phyloP scores from a whole-genome alignment of 345 rosid genomes.

The Hevea brasiliensis region DNA sequence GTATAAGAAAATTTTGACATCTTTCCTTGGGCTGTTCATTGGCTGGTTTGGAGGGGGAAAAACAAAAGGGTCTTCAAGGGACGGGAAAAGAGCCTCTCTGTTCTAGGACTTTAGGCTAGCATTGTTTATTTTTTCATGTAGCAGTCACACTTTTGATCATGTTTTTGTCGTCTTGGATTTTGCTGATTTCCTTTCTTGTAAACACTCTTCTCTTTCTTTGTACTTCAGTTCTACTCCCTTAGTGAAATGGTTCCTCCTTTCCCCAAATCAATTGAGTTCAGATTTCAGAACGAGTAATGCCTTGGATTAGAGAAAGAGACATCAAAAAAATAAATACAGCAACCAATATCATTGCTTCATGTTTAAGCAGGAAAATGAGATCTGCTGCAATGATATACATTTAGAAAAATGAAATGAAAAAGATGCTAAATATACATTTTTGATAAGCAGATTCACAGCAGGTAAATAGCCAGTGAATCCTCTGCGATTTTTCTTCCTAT shows the following conservation, averaged over 20 bases:
- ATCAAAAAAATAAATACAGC: neutral
- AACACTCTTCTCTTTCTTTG: too few relatives aligned
- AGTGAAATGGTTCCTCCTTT: neutral
- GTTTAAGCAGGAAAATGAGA: neutral
- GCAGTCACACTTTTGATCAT: neutral
- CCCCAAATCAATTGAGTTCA: constrained; percentile 1
- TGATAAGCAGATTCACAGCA: neutral
- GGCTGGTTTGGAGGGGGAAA: neutral
- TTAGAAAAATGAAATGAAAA: neutral
- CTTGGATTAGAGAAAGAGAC: neutral
- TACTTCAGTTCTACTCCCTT: too few relatives aligned
- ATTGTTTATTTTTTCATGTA: neutral
- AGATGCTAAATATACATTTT: neutral
- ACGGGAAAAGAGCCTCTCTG: neutral
- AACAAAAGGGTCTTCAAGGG: neutral
- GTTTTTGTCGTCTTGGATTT: neutral
- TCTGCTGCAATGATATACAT: neutral
- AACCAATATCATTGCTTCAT: neutral
- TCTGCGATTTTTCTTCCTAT: neutral
- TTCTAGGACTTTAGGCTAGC: neutral
- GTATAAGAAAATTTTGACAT: neutral
- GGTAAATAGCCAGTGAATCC: neutral
- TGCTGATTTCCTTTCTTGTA: too few relatives aligned
- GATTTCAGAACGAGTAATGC: neutral
- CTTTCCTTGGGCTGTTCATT: neutral